Evolutionary conservation across 1,284 basidiomycete genomes (phyloP), one percentile per base, ranked within the genome.

Genomic region (Rhodotorula sp.): DNA sequence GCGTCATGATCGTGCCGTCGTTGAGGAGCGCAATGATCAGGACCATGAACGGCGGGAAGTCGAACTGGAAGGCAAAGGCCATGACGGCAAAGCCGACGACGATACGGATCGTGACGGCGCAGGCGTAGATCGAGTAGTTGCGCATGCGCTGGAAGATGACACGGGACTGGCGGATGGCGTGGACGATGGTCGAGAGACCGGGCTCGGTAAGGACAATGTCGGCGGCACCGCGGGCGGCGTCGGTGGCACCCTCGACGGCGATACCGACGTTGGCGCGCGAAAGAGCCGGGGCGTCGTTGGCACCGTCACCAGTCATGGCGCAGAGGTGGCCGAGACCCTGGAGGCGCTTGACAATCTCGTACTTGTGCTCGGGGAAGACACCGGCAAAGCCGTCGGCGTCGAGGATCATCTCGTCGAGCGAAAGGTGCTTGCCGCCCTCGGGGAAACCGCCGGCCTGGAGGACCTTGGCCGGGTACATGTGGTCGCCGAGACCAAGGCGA

Each of bases 21-120:
- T 98, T 98, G 78, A 97, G 86, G 65, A 97, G 87, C 72, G 95
- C 94, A 78, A 98, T 96, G 83, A 98, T 92, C 82, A 97, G 90
- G 76, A 98, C 89, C 95, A 98, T 97, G 89, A 98, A 98, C 23
- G 95, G 93, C 79, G 95, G 95, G 92, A 98, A 98, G 84, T 96
- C 91, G 83, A 94, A 93, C 86, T 91, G 89, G 90, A 94, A 97
- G 71, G 90, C 90, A 82, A 97, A 97, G 64, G 92, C 91, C 81
- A 98, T 87, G 84, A 97, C 89, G 78, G 94, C 89, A 85, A 98
- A 98, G 84, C 92, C 95, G 78, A 97, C 91, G 77, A 78, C 77
- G 66, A 72, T 72, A 72, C 70, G 70, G 67, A 77, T 75, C 34
- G 76, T 77, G 67, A 78, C 77, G 60, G 77, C 78, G 71, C 80